phyloP scores from a whole-genome alignment of 2,329 filamentous ascomycete species.

The Bipolaris victoriae region DNA sequence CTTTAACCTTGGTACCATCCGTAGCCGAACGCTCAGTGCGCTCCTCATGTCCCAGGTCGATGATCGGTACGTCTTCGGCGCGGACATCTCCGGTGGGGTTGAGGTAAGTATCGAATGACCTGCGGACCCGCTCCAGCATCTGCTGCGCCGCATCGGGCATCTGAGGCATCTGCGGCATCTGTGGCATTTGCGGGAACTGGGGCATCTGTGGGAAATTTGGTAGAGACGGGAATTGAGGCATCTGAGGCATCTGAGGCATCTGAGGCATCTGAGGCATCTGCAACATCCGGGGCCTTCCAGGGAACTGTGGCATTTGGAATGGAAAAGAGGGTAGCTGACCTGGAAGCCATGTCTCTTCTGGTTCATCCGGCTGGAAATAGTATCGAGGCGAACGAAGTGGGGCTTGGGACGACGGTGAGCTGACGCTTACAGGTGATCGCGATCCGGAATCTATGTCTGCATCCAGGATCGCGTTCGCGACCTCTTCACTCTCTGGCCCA shows the following conservation, averaged over 20 bases:
- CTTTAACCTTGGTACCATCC: constrained; percentile 44
- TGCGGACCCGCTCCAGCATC: constrained; percentile 44
- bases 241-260: constrained; percentile 38
- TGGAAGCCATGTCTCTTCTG: constrained; percentile 47
- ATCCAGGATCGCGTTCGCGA: constrained; percentile 42
- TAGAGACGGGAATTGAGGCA: constrained; percentile 40
- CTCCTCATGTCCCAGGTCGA: constrained; percentile 47
- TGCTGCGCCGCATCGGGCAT: constrained; percentile 44
- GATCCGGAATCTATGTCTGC: constrained; percentile 36
- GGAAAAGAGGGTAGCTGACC: constrained; percentile 45
- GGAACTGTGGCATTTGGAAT: constrained; percentile 47
- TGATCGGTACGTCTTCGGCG: constrained; percentile 43
- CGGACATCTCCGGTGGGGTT: constrained; percentile 47
- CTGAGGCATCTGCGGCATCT: constrained; percentile 36
- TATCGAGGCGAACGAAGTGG: constrained; percentile 45
- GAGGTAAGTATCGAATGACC: constrained; percentile 53
- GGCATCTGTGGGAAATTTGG: constrained; percentile 43
- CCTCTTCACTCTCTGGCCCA: constrained; percentile 45
- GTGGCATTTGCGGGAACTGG: constrained; percentile 41
- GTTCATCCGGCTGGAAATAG: constrained; percentile 47
- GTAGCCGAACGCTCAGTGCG: constrained; percentile 43
- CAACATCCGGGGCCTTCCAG: constrained; percentile 40
- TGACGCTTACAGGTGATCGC: constrained; percentile 39
- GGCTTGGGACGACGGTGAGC: constrained; percentile 40
- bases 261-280: constrained; percentile 42